Base-by-base conservation (phyloP, 768 basidiomycete genomes). In the Lactarius deliciosus region DNA sequence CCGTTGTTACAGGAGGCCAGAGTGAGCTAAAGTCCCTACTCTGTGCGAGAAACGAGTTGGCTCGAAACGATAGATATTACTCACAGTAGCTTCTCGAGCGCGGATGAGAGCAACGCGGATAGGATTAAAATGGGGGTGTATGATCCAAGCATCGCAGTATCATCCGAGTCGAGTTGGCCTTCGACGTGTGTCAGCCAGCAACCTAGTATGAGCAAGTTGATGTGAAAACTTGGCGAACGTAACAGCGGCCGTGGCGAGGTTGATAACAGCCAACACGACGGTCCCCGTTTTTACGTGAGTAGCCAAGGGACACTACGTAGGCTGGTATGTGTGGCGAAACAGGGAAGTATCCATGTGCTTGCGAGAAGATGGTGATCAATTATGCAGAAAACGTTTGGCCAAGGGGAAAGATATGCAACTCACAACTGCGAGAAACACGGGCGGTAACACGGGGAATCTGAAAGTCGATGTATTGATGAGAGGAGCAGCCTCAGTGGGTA, bases 261-360 rank as follows among this genome's bases (percentile, higher is more conserved):
- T 74, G 70, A 8, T 73, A 9, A 34, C 34, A 74, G 72, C 71
- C 7, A 74, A 69, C 0, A 68, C 71, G 45, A 72, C 55, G 0
- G 72, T 11, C 71, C 8, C 72, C 72, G 4, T 70, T 70, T 0
- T 72, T 65, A 10, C 70, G 72, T 3, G 71, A 70, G 28, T 63
- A 43, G 2, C 69, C 68, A 8, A 72, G 64, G 13, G 70, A 45
- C 3, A 64, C 69, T 5, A 69, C 60, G 66, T 71, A 74, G 5
- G 68, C 65, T 5, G 74, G 69, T 16, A 72, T 73, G 55, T 74
- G 73, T 3, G 73, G 66, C 10, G 72, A 74, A 2, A 71, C 73
- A 28, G 72, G 72, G 68, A 72, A 72, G 61, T 71, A 73, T n/a
- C 70, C 70, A 34, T 25, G 62, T 10, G 72, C 72, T 62, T 74